Percentiles rank a stretch among this genome's conserved stretches.
These are phyloP conservation scores for Aspergillus ruber DNA, from an alignment of 2,329 filamentous ascomycete species.

Conservation along the genomic window DNA sequence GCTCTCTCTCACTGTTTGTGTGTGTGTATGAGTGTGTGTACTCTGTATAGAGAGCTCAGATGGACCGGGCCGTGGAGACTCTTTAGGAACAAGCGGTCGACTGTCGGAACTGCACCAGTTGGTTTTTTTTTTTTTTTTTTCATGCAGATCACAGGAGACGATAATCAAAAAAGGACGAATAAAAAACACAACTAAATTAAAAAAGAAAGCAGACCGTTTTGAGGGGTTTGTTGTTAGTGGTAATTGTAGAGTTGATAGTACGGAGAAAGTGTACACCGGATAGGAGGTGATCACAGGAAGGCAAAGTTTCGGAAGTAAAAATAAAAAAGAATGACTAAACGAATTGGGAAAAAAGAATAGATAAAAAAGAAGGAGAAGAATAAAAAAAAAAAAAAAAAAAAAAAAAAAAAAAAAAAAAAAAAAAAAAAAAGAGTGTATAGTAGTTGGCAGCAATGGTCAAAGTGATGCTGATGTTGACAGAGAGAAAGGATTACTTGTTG, in stretches of 20 bases:
- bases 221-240: not conserved
- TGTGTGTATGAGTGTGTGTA: not conserved
- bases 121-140: not conserved
- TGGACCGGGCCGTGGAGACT: slow-evolving; percentile 20
- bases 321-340: not conserved
- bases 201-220: not conserved
- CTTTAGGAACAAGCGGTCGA: slow-evolving; percentile 1
- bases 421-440: not conserved
- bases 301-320: not conserved
- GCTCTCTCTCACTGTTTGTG: slow-evolving; percentile 21
- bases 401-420: not conserved
- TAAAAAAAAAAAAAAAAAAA: not conserved
- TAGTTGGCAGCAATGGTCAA: not conserved
- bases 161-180: not conserved
- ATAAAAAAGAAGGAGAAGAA: too few relatives aligned
- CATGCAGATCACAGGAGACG: not conserved
- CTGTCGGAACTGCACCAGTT: not conserved
- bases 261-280: not conserved
- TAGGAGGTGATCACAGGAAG: not conserved
- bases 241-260: not conserved
- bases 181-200: not conserved
- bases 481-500: not conserved
- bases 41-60: not conserved
- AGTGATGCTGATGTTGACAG: not conserved
- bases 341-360: not conserved